Evolutionary conservation across 306 rosid genomes (phyloP).

Genomic region (Morella rubra): DNA sequence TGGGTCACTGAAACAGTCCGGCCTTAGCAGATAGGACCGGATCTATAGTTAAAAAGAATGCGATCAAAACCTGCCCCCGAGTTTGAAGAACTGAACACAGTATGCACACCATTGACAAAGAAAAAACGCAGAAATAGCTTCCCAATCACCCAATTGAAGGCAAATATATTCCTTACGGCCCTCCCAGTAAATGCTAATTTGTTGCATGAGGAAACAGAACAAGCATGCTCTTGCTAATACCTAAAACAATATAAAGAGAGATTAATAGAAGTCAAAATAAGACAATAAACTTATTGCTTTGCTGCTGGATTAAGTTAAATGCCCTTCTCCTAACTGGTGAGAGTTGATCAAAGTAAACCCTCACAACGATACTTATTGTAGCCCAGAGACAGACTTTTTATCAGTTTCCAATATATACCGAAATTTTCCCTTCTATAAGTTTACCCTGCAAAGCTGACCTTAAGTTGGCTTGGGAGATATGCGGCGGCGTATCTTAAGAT

Average conservation of each 20-base stretch:
- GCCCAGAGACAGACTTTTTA: neutral
- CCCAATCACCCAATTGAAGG: no score
- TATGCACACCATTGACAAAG: no score
- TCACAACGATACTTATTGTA: neutral
- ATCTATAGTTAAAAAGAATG: no score
- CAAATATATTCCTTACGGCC: no score
- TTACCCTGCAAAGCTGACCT: neutral
- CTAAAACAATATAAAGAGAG: neutral
- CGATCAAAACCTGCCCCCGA: no score
- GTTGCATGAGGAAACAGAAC: no score
- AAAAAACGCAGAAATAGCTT: no score
- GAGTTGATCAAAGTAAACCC: neutral
- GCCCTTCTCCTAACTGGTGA: neutral
- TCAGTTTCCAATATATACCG: neutral
- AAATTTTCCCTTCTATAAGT: neutral
- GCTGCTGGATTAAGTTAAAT: neutral
- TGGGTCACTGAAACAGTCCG: no score
- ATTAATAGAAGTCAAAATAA: neutral
- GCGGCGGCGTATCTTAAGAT: conserved; percentile 62
- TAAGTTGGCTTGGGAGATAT: conserved; percentile 10
- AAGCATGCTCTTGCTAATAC: no score
- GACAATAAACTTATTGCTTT: neutral
- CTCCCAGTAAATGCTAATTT: no score
- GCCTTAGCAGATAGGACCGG: no score
- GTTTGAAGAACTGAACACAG: no score